Percentiles rank a stretch among this genome's conserved stretches.
Conservation (phyloP, 306 rosid genomes). For the Cucurbita pepo region DNA sequence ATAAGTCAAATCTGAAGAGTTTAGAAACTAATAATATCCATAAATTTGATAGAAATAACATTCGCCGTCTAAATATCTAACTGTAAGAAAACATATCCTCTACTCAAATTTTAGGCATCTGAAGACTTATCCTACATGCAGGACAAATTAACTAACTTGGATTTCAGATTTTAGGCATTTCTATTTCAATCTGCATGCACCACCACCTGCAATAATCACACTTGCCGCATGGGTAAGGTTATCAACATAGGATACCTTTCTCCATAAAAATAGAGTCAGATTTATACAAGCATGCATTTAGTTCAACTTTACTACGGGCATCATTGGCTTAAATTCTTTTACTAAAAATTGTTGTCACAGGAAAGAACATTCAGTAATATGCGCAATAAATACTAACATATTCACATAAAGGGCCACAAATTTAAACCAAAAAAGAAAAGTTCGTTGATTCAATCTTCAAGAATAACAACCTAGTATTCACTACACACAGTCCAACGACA, state of each 20-base stretch:
- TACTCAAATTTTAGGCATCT: not conserved
- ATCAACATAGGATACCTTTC: not conserved
- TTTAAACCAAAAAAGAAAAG: not conserved
- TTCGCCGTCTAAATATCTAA: not conserved
- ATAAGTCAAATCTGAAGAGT: not conserved
- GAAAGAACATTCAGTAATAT: not conserved
- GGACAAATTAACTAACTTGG: not conserved
- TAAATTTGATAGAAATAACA: not conserved
- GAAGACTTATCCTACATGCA: not conserved
- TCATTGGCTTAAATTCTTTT: not conserved
- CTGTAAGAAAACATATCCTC: not conserved
- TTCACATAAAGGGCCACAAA: not conserved
- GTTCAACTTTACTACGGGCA: not conserved
- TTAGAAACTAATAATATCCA: not conserved
- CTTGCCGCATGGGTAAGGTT: not conserved
- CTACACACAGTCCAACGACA: not conserved
- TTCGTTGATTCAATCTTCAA: not conserved
- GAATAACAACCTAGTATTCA: not conserved
- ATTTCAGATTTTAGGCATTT: not conserved
- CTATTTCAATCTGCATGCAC: slow-evolving; percentile 1
- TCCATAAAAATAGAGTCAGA: not conserved
- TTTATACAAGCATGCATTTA: not conserved
- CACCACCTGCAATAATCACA: not conserved
- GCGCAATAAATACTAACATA: not conserved
- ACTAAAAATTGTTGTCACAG: not conserved